A percentile compares a stretch with the other conserved stretches of the same genome.
These are phyloP conservation scores for Cryptococcus depauperatus DNA, from an alignment of 1,284 basidiomycete genomes.

Conservation along the genomic window DNA sequence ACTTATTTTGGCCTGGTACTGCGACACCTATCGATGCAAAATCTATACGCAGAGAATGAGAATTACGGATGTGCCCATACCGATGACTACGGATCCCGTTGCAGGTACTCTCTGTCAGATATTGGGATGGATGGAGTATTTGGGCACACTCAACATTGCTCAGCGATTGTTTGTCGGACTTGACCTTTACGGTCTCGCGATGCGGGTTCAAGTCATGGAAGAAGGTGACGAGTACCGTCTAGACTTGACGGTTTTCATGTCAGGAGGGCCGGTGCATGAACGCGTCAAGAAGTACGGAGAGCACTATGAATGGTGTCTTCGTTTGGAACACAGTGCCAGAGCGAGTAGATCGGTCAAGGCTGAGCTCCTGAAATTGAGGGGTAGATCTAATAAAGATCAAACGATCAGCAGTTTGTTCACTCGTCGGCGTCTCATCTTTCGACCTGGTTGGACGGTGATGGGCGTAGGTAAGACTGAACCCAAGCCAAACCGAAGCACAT, in stretches of 20 bases:
- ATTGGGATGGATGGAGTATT: constrained; percentile 13
- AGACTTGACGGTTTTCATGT: constrained; percentile 16
- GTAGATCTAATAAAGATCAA: constrained; percentile 4
- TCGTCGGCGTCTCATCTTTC: constrained; percentile 12
- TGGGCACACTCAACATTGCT: constrained; percentile 8
- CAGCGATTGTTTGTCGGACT: constrained; percentile 12
- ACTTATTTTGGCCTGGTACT: constrained; percentile 9
- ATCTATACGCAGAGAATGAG: constrained; percentile 4
- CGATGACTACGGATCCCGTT: constrained; percentile 4
- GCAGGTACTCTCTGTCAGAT: constrained; percentile 1
- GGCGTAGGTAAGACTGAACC: constrained; percentile 4
- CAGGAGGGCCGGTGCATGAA: constrained; percentile 4
- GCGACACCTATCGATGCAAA: constrained; percentile 7
- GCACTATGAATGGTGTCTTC: constrained; percentile 8
- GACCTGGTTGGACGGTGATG: constrained; percentile 13
- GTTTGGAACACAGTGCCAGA: neutral
- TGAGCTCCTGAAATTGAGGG: constrained; percentile 1
- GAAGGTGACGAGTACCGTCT: constrained; percentile 7
- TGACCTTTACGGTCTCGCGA: constrained; percentile 12
- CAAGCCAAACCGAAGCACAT: constrained; percentile 4
- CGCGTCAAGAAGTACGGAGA: neutral
- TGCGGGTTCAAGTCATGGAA: constrained; percentile 9
- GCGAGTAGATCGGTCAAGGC: constrained; percentile 8
- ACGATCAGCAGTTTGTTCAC: constrained; percentile 3
- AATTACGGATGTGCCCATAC: constrained; percentile 5